Base-by-base conservation (phyloP, 305 asterid species). In the Andrographis paniculata region DNA sequence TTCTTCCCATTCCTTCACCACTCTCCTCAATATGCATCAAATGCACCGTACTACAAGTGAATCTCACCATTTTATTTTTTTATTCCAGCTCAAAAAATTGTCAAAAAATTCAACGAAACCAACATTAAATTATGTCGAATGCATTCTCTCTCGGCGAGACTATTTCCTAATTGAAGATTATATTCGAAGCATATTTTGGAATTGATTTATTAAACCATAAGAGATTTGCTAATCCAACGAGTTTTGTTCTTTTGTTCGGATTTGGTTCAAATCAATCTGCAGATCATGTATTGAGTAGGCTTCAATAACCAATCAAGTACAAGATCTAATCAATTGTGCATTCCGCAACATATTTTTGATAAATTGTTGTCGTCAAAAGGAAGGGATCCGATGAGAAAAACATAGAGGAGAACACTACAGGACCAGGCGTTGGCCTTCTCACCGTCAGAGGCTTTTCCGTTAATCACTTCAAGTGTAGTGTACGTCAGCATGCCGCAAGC, bases 371-470 rank as follows among this genome's bases (percentile, higher is more conserved):
- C 98, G 30, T 80, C 94, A 9, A 82, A 89, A 0, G 96, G 95
- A 1, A 80, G 67, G 40, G 61, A 20, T 0, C 98, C 96, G 2
- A 71, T 80, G 3, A 86, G 61, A 54, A 89, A 82, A 1, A 58
- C 69, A 37, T 76, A 86, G 11, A 89, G 62, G 0, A 89, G 67
- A n/a, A 80, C 79, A 0, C 98, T 96, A 46, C 96, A 89, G 0
- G 98, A 89, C 98, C 98, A 89, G 0, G 94, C 94, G 49, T 89
- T 96, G 6, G 96, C 95, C 64, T 80, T 86, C 14, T 74, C 71
- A 14, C 96, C 98, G 41, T 82, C 86, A 42, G 82, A 89, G 0
- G 88, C 98, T 17, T 68, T 76, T 0, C 88, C 78, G 19, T 45
- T 52, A 17, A 86, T 66, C 0, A 88, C 89, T 51, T 88, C 97